Percentiles rank a stretch among this genome's conserved stretches.
Conservation (phyloP, 257 asterid species). For the Solanum virginianum region DNA sequence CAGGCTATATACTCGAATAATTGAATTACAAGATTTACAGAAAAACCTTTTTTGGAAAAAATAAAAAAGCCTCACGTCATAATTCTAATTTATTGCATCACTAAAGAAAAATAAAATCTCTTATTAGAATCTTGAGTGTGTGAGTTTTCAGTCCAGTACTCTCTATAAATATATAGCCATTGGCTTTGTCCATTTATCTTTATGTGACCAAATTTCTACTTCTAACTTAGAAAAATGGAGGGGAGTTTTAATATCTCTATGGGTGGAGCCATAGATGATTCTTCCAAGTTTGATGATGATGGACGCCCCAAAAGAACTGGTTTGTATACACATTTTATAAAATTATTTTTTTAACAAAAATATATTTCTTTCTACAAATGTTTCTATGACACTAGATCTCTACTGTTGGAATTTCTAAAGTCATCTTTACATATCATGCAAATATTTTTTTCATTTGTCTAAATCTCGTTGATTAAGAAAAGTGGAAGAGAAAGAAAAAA, state of each 20-base stretch:
- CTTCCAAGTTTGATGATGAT: constrained; percentile 20
- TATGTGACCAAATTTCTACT: neutral
- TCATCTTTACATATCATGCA: neutral
- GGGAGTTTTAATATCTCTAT: neutral
- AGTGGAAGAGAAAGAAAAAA: too few species aligned
- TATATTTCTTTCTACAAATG: neutral
- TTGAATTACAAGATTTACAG: too few species aligned
- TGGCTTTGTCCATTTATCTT: neutral
- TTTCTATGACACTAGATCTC: neutral
- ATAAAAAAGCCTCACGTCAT: neutral
- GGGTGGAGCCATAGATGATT: constrained; percentile 10
- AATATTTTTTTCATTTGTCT: neutral
- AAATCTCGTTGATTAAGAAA: too few species aligned
- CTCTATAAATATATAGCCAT: neutral
- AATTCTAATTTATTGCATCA: neutral
- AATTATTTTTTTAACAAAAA: too few species aligned
- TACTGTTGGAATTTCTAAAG: neutral
- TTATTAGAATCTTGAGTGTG: neutral
- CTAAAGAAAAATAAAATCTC: neutral
- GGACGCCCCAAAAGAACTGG: constrained; percentile 30
- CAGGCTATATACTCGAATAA: neutral
- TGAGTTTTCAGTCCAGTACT: neutral
- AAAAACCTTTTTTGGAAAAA: neutral
- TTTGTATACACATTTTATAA: neutral
- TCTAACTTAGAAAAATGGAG: neutral